Evolutionary conservation across 257 asterid genomes (phyloP).

Genomic region (Petrea volubilis): DNA sequence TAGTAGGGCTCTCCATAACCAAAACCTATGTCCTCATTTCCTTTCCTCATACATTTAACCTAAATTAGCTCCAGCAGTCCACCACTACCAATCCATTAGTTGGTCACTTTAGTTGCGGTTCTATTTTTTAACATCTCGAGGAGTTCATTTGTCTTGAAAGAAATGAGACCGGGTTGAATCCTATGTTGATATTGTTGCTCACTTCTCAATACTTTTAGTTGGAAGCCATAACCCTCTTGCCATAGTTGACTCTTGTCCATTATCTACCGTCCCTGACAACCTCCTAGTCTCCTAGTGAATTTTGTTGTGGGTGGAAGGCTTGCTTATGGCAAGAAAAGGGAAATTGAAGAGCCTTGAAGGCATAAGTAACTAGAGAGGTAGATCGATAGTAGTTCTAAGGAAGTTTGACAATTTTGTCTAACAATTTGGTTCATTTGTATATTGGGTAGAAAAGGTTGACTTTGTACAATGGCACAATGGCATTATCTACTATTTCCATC

Average conservation of each 20-base stretch:
- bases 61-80: no score
- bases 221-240: not conserved
- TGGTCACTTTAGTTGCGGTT: no score
- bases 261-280: not conserved
- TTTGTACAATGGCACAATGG: not conserved
- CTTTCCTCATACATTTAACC: no score
- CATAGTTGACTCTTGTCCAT: not conserved
- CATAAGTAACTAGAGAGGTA: not conserved
- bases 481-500: not conserved
- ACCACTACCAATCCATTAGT: no score
- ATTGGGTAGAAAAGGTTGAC: not conserved
- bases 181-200: not conserved
- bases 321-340: not conserved
- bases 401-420: not conserved
- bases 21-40: no score
- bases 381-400: not conserved
- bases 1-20: no score
- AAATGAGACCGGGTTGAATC: not conserved
- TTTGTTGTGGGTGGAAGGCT: not conserved
- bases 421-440: not conserved
- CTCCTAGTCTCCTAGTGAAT: no score
- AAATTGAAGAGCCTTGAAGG: not conserved
- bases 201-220: not conserved
- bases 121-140: no score
- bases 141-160: not conserved